These are phyloP conservation scores for Colletotrichum lupini DNA, from an alignment of 2,329 filamentous ascomycete genomes.

Conservation along the genomic window DNA sequence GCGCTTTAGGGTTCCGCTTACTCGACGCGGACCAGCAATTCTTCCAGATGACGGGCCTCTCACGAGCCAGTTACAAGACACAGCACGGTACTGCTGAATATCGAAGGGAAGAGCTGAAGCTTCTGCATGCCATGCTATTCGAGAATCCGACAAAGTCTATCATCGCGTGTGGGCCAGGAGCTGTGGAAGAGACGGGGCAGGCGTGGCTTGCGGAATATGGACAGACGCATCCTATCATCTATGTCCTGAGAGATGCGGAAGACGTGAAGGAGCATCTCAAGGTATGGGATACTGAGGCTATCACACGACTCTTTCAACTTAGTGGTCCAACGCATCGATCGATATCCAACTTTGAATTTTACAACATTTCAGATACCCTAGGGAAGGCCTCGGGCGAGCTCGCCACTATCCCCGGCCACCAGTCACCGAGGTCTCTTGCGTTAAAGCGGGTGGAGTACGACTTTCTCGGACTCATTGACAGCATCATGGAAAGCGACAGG, in stretches of 20 bases:
- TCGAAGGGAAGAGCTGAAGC: slow-evolving; percentile 69
- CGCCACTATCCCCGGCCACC: slow-evolving; percentile 41
- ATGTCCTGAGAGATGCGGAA: slow-evolving; percentile 72
- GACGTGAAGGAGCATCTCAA: slow-evolving; percentile 73
- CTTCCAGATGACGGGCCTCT: slow-evolving; percentile 69
- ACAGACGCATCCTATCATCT: slow-evolving; percentile 74
- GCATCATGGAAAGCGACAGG: slow-evolving; percentile 65
- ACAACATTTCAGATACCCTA: slow-evolving; percentile 73
- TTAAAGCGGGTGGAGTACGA: slow-evolving; percentile 76
- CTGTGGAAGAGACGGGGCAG: slow-evolving; percentile 70
- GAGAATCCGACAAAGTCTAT: slow-evolving; percentile 70
- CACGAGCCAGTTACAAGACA: slow-evolving; percentile 72
- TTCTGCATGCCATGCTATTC: slow-evolving; percentile 70
- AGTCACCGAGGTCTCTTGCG: slow-evolving; percentile 66
- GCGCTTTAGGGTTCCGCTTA: slow-evolving; percentile 74
- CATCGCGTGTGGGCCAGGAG: slow-evolving; percentile 75
- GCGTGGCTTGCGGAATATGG: slow-evolving; percentile 70
- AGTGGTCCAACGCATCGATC: slow-evolving; percentile 69
- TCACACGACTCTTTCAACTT: slow-evolving; percentile 68
- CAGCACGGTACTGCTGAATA: slow-evolving; percentile 71
- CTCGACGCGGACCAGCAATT: slow-evolving; percentile 78
- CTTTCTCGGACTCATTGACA: slow-evolving; percentile 72
- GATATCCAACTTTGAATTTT: slow-evolving; percentile 81
- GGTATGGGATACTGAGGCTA: slow-evolving; percentile 63
- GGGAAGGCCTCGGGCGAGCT: not conserved